Percentiles rank a stretch among this genome's conserved stretches.
phyloP scores from a whole-genome alignment of 2,329 filamentous ascomycete species.

The Aspergillus sp. region DNA sequence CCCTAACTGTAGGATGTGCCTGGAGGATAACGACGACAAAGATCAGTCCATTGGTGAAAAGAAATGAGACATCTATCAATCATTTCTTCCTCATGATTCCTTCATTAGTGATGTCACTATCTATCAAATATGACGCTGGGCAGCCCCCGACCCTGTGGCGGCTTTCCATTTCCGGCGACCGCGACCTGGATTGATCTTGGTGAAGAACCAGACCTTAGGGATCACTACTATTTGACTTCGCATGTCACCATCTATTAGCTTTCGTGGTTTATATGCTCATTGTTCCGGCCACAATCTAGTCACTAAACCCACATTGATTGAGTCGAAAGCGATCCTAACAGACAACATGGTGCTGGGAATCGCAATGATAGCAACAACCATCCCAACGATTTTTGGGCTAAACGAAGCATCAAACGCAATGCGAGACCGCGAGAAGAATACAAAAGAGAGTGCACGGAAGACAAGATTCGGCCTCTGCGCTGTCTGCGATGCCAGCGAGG shows the following conservation, averaged over 20 bases:
- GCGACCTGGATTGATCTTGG: background rate
- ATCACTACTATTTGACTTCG: too few species aligned
- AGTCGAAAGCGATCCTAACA: background rate
- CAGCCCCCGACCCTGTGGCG: background rate
- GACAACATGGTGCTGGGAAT: constrained; percentile 31
- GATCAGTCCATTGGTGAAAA: background rate
- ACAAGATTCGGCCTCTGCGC: background rate
- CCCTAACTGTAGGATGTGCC: background rate
- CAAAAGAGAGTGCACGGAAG: constrained; percentile 9
- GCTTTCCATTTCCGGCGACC: background rate
- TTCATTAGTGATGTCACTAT: background rate
- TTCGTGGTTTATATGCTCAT: too few species aligned
- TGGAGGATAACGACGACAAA: background rate
- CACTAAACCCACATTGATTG: too few species aligned
- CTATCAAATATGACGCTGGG: background rate
- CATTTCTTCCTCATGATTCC: background rate
- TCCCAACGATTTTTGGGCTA: constrained; percentile 32
- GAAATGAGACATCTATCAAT: background rate
- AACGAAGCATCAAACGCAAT: constrained; percentile 30
- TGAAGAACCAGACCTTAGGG: background rate
- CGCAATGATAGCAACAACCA: constrained; percentile 31
- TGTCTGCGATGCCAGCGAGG: background rate
- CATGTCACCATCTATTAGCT: too few species aligned
- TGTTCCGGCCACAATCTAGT: too few species aligned
- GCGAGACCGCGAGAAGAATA: constrained; percentile 28